These are phyloP conservation scores for Jimgerdemannia lactiflua DNA, from an alignment of 192 early-diverging fungal genomes.

Conservation along the genomic window DNA sequence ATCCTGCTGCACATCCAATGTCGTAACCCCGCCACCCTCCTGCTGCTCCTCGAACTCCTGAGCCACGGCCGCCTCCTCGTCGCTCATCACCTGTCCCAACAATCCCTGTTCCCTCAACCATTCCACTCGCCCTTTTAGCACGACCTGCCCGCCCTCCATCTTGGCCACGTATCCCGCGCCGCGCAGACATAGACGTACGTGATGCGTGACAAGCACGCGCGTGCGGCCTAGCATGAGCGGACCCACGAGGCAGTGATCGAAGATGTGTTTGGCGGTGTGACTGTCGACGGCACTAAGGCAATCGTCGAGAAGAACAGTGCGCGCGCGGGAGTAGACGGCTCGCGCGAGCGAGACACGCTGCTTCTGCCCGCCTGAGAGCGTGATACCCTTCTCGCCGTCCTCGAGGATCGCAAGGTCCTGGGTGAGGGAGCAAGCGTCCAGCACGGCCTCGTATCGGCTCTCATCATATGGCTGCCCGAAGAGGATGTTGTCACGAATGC, in stretches of 20 bases:
- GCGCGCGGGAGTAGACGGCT: constrained; percentile 68
- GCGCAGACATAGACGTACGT: constrained; percentile 55
- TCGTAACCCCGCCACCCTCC: not conserved
- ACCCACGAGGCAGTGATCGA: constrained; percentile 47
- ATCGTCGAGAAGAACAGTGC: constrained; percentile 80
- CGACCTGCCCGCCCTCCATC: constrained; percentile 48
- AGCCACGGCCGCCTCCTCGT: constrained; percentile 26
- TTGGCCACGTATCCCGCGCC: constrained; percentile 47
- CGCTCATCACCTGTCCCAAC: constrained; percentile 29
- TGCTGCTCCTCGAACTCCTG: not conserved
- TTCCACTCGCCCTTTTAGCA: constrained; percentile 17
- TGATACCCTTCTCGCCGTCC: constrained; percentile 64
- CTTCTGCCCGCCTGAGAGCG: constrained; percentile 69
- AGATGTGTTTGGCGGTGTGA: constrained; percentile 43
- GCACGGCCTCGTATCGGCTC: constrained; percentile 56
- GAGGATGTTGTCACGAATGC: constrained; percentile 70
- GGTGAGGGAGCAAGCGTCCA: constrained; percentile 69
- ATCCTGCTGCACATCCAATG: not conserved
- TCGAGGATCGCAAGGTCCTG: constrained; percentile 62
- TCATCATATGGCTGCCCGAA: constrained; percentile 65
- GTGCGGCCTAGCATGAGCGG: constrained; percentile 74
- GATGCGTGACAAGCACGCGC: constrained; percentile 78
- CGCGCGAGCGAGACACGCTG: constrained; percentile 78
- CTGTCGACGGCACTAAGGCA: constrained; percentile 61
- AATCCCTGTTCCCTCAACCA: constrained; percentile 16